A percentile compares a stretch with the other conserved stretches of the same genome.
phyloP scores from a whole-genome alignment of 768 basidiomycete species.

The Suillus alpinus region DNA sequence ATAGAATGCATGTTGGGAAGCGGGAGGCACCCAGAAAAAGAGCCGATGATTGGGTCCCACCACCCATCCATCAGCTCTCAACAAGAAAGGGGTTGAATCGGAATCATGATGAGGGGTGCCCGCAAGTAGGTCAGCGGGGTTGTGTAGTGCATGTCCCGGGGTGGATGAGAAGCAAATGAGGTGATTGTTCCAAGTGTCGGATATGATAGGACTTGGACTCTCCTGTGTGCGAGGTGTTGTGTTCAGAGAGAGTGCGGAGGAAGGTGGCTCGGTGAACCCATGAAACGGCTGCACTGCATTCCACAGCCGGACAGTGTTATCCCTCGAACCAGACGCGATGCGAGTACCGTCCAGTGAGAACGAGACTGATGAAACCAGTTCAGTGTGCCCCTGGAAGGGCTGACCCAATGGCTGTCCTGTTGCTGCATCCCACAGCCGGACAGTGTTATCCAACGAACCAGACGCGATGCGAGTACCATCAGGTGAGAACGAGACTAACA shows the following conservation, averaged over 20 bases:
- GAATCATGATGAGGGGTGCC: too few relatives aligned
- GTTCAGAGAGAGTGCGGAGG: too few relatives aligned
- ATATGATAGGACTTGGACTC: too few relatives aligned
- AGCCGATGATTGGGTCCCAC: not conserved
- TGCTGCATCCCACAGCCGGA: not conserved
- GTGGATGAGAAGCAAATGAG: not conserved
- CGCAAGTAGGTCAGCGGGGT: not conserved
- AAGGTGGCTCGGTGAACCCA: too few relatives aligned
- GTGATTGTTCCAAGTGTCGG: not conserved
- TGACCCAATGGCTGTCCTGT: not conserved
- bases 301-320: not conserved
- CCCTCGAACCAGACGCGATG: not conserved
- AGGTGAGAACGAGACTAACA: not conserved
- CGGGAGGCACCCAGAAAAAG: conserved; percentile 1
- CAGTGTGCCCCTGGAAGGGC: not conserved
- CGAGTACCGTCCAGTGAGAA: not conserved
- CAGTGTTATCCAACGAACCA: not conserved
- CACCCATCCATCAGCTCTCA: conserved; percentile 1
- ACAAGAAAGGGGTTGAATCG: not conserved
- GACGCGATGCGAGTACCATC: not conserved
- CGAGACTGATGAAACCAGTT: conserved; percentile 2
- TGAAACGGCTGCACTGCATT: not conserved
- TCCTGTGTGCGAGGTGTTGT: too few relatives aligned
- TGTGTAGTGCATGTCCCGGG: not conserved
- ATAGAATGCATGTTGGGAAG: not conserved